Base-by-base conservation (phyloP, 192 early-diverging fungal species). In the Coemansia sp. region DNA sequence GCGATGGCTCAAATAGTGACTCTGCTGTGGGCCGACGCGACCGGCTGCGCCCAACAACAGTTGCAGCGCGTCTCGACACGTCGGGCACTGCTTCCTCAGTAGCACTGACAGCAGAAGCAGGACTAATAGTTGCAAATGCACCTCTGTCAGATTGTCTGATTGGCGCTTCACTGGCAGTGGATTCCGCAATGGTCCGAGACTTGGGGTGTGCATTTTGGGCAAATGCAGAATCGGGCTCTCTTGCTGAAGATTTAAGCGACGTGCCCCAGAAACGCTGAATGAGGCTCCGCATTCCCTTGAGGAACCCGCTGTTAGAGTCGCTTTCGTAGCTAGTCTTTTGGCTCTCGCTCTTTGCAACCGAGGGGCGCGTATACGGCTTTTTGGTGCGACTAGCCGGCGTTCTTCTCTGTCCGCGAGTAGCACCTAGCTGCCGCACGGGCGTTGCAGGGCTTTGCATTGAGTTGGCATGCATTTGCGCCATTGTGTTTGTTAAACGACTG, bases 271-370 rank as follows among this genome's bases (percentile, higher is more conserved):
- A 59, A 20, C 76, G 76, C 25, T 70, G 61, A 11, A 79, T 70
- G 7, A 79, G 67, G 25, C 67, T 79, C 33, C 70, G 70, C 76
- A 79, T 79, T 65, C 76, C 76, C n/a, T 59, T 60, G 11, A 79
- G 57, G 36, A 79, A 79, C 6, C 76, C 60, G 8, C 70, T 60
- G 20, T 36, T 68, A 27, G 62, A 50, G n/a, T 55, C 45, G 9
- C 65, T 30, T 22, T 72, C 34, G 65, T 65, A 66, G 17, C 64
- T 55, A 8, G 47, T 23, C 37, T 57, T 62, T 31, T 40, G 30
- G 41, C 37, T 40, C 19, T 56, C 27, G 31, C 17, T 29, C 2
- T 36, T 48, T 1, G 57, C 27, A 33, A 28, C 23, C 1, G 25
- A 50, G 6, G 70, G 55, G 20, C 76, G 57, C 19, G 37, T 33